Conservation (phyloP, 169 alveolate species). For the Plasmodium yoelii region DNA sequence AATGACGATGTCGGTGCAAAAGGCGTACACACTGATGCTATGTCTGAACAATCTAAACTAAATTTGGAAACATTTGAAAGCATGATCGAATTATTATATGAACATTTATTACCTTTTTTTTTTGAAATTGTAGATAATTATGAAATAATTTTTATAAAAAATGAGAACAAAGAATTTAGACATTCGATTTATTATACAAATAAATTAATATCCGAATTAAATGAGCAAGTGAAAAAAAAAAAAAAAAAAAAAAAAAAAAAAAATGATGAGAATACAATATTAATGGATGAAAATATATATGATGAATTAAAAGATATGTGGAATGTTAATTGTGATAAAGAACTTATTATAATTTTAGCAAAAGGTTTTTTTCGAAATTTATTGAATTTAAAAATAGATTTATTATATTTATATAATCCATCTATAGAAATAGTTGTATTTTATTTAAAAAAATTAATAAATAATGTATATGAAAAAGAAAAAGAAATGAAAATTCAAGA, state of each 20-base stretch:
- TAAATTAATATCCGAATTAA: neutral
- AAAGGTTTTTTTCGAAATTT: conserved; percentile 27
- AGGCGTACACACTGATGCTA: no score
- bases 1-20: no score
- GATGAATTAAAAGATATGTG: neutral
- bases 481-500: neutral
- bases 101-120: conserved; percentile 20
- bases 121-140: conserved; percentile 23
- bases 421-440: conserved; percentile 22
- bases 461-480: conserved; percentile 2
- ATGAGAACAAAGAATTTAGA: neutral
- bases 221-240: neutral
- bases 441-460: conserved; percentile 18
- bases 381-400: conserved; percentile 29
- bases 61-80: conserved; percentile 5
- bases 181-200: neutral
- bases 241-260: conserved; percentile 7
- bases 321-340: conserved; percentile 12
- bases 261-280: neutral
- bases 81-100: conserved; percentile 20
- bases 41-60: neutral
- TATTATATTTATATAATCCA: conserved; percentile 60
- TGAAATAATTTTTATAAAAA: conserved; percentile 20
- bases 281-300: neutral
- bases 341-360: conserved; percentile 10